Base-by-base conservation (phyloP, 2,329 filamentous ascomycete species). In the Diaporthe vexans region DNA sequence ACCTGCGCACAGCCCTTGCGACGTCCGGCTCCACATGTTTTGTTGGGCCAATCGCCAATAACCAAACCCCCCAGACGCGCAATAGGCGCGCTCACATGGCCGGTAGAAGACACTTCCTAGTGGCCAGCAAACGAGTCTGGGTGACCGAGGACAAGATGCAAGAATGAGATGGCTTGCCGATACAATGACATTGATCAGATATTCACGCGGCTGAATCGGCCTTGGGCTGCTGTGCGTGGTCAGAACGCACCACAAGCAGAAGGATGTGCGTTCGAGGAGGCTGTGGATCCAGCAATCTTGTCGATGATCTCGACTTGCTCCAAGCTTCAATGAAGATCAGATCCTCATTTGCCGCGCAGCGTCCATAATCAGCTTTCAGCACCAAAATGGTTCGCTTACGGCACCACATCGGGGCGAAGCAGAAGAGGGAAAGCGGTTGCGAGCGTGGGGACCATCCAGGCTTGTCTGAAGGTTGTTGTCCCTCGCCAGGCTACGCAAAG, bases 311-410 rank as follows among this genome's bases (percentile, higher is more conserved):
- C 37, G 33, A 40, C 33, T 33, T 68, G 46, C 33, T 54, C 48
- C 48, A 54, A 54, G 46, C 48, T 24, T 68, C 48, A 67, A 67
- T 67, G 46, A 67, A 67, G 63, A 67, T 67, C 63, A 35, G 63
- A 54, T 54, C 33, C 46, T 54, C 33, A 68, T 68, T 68, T 68
- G 63, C 46, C 29, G 63, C 21, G 48, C 63, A 26, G 33, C 24
- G n/a, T 54, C 15, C 48, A 54, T 13, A 68, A 40, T 26, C 63
- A 68, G 33, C 33, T 68, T 26, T 68, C 46, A 37, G 63, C 63
- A 40, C 15, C 35, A 24, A 35, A 40, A n/a, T 37, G n/a, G n/a
- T n/a, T 52, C 48, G 63, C 63, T 54, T 54, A 21, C 17, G 33
- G 8, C 19, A 15, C 48, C 63, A n/a, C 63, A 68, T 26, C 33